These are phyloP conservation scores for Leccinum fibrillosum DNA, from an alignment of 768 basidiomycete genomes.

Conservation along the genomic window DNA sequence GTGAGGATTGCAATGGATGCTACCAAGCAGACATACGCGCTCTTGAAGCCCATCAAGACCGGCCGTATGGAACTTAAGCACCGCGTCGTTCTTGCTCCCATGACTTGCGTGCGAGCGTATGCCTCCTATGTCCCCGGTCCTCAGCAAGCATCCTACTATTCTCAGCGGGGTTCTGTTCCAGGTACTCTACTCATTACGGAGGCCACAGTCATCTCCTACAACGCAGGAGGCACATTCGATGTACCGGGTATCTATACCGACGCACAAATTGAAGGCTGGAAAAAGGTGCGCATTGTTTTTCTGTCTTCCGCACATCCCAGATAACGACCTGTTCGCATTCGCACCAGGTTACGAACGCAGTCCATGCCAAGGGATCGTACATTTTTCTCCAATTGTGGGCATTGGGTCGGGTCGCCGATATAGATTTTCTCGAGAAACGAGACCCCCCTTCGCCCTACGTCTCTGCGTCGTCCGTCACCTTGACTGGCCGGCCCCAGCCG, in stretches of 20 bases:
- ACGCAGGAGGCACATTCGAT: constrained; percentile 47
- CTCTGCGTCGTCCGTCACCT: constrained; percentile 31
- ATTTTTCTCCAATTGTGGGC: constrained; percentile 55
- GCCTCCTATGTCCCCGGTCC: constrained; percentile 35
- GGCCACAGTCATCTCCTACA: constrained; percentile 47
- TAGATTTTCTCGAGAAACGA: constrained; percentile 28
- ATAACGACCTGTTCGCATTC: not conserved
- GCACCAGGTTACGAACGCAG: constrained; percentile 49
- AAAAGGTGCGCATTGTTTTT: constrained; percentile 28
- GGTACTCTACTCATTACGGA: constrained; percentile 60
- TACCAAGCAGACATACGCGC: constrained; percentile 11
- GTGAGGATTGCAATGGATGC: not conserved
- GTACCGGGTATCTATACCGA: constrained; percentile 65
- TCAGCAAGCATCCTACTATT: constrained; percentile 44
- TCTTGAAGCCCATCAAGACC: constrained; percentile 47
- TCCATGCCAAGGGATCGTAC: constrained; percentile 50
- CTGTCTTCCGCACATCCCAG: too few relatives aligned
- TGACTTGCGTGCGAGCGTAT: constrained; percentile 44
- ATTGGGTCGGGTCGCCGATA: constrained; percentile 47
- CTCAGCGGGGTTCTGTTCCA: constrained; percentile 42
- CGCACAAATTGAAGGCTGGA: constrained; percentile 55
- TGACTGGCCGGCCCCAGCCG: constrained; percentile 14
- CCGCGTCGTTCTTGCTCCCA: constrained; percentile 52
- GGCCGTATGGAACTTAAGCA: constrained; percentile 43
- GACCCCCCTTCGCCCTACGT: constrained; percentile 33